These are phyloP conservation scores for Alternaria ethzedia DNA, from an alignment of 2,329 filamentous ascomycete species.

Conservation along the genomic window DNA sequence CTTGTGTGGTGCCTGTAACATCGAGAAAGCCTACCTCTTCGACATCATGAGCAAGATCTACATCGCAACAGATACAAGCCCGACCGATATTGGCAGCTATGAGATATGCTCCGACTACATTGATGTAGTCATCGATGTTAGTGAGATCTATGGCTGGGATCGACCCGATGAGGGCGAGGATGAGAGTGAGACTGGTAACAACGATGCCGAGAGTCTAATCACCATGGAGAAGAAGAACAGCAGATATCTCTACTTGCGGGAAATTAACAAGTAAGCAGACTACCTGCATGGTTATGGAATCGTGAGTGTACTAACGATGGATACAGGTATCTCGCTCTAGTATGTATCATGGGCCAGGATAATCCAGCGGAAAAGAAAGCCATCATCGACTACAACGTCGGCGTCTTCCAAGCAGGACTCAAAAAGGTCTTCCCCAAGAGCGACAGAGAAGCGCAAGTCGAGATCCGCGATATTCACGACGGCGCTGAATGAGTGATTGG, in stretches of 20 bases:
- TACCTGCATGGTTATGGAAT: neutral
- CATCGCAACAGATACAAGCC: conserved; percentile 92
- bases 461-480: conserved; percentile 31
- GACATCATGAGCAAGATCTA: conserved; percentile 99
- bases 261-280: conserved; percentile 67
- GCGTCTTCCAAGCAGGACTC: conserved; percentile 79
- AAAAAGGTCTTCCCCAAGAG: conserved; percentile 73
- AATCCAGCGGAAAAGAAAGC: conserved; percentile 84
- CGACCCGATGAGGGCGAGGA: conserved; percentile 45
- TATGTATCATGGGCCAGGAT: conserved; percentile 84
- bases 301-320: conserved; percentile 7
- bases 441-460: conserved; percentile 35
- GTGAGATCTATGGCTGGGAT: conserved; percentile 88
- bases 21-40: conserved; percentile 98
- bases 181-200: conserved; percentile 52
- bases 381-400: conserved; percentile 85
- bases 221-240: conserved; percentile 65
- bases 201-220: conserved; percentile 67
- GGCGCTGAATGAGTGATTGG: conserved; percentile 9
- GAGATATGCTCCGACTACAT: conserved; percentile 99
- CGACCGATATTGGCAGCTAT: conserved; percentile 93
- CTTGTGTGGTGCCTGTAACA: conserved; percentile 88
- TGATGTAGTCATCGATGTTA: conserved; percentile 96
- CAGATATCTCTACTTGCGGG: conserved; percentile 68
- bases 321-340: conserved; percentile 75